These are phyloP conservation scores for Trichoderma atrobrunneum DNA, from an alignment of 2,329 filamentous ascomycete genomes.

Conservation along the genomic window DNA sequence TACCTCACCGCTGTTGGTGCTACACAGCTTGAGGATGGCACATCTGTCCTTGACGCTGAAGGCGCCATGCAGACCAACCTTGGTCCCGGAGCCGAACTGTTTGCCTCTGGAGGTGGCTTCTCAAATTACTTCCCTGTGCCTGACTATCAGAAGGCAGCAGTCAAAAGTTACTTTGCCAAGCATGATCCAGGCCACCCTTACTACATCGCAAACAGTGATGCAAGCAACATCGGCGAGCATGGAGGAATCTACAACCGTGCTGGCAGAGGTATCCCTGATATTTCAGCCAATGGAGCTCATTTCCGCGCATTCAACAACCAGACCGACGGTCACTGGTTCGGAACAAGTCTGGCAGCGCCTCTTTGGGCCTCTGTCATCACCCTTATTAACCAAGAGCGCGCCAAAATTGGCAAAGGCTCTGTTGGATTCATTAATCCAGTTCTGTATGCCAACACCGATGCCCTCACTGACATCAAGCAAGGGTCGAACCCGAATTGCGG, in stretches of 20 bases:
- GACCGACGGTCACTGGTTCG: constrained; percentile 14
- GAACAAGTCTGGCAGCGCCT: constrained; percentile 24
- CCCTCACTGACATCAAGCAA: constrained; percentile 39
- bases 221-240: constrained; percentile 34
- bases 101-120: constrained; percentile 33
- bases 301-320: constrained; percentile 30
- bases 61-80: constrained; percentile 19
- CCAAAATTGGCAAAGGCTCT: constrained; percentile 32
- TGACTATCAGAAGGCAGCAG: constrained; percentile 29
- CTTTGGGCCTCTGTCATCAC: constrained; percentile 25
- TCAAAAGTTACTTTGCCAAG: constrained; percentile 27
- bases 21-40: constrained; percentile 43
- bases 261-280: constrained; percentile 39
- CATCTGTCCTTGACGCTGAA: constrained; percentile 24
- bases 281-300: constrained; percentile 49
- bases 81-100: constrained; percentile 18
- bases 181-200: constrained; percentile 26
- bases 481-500: constrained; percentile 40
- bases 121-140: constrained; percentile 33
- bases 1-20: constrained; percentile 49
- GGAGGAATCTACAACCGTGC: constrained; percentile 34
- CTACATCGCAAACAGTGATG: constrained; percentile 30
- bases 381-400: constrained; percentile 24
- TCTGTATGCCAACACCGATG: constrained; percentile 35
- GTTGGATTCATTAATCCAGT: constrained; percentile 43